Evolutionary conservation across 164 flowering plant species (phyloP), one percentile per base, ranked within the genome.

Genomic region (grape (Vitis vinifera)): DNA sequence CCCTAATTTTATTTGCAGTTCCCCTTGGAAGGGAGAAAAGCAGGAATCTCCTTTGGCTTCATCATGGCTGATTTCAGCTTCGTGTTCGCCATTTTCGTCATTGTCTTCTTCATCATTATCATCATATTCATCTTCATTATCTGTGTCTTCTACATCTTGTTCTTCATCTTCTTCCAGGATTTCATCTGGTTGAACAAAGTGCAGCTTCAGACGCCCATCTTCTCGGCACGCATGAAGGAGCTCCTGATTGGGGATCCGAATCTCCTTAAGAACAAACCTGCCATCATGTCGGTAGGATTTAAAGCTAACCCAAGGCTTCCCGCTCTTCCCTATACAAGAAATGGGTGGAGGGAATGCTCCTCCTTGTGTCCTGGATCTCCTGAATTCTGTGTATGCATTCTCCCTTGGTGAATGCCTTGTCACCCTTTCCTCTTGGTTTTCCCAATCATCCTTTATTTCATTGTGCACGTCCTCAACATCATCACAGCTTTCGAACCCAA

Each of bases 401-500:
- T 72, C 55, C 13, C n/a, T 4, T 17, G 59, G 17, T 15, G 71
- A 10, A 29, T 67, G 59, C 53, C 63, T 81, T 44, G 55, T 30
- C 1, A 68, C 15, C 17, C 31, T 63, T 37, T 67, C 70, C 51
- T 73, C 74, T 59, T 65, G 55, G 55, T 48, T 10, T 10, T 70
- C 71, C 64, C 63, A 47, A 2, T 62, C 71, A 16, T 56, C 63
- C 9, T 47, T 29, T 8, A 15, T 49, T 55, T 75, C 77, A 48
- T 44, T 76, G 57, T 55, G 76, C 62, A 71, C 10, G 60, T 88
- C 90, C 69, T 91, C 97, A 0, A 85, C 84, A 62, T 85, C 90
- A 53, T 79, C 93, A 52, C 77, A 85, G 82, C 98, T 91, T 66
- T 93, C 97, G 51, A 79, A 88, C 3, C 98, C 98, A 31, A 91